These are phyloP conservation scores for Durio zibethinus DNA, from an alignment of 345 rosid species.

Conservation along the genomic window DNA sequence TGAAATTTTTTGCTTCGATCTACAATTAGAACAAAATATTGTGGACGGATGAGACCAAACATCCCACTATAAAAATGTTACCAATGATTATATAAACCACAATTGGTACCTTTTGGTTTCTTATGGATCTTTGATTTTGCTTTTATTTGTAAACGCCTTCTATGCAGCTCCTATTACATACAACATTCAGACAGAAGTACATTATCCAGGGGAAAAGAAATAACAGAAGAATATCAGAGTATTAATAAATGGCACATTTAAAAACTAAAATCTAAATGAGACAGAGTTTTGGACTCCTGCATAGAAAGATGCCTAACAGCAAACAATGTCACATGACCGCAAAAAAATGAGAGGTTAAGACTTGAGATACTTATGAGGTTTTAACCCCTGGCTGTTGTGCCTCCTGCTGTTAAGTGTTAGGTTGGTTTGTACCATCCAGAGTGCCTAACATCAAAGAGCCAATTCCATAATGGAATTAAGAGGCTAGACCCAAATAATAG, in stretches of 20 bases:
- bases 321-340: too few relatives aligned
- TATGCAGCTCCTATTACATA: constrained; percentile 59
- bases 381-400: too few relatives aligned
- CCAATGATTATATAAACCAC: not conserved
- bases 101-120: constrained; percentile 43
- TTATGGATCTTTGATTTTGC: constrained; percentile 39
- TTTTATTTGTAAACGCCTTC: constrained; percentile 64
- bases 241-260: not conserved
- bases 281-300: not conserved
- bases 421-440: not conserved
- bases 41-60: constrained; percentile 5
- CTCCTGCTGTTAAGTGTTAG: not conserved
- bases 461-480: not conserved
- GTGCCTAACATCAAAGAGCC: not conserved
- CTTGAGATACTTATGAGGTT: too few relatives aligned
- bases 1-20: constrained; percentile 15
- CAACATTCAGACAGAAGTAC: not conserved
- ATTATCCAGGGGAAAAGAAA: not conserved
- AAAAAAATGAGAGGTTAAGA: too few relatives aligned
- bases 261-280: not conserved
- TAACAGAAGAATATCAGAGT: not conserved
- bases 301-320: not conserved
- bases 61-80: not conserved
- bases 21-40: constrained; percentile 16
- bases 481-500: not conserved